Evolutionary conservation across 768 basidiomycete genomes (phyloP).

Genomic region (Lactarius akahatsu): DNA sequence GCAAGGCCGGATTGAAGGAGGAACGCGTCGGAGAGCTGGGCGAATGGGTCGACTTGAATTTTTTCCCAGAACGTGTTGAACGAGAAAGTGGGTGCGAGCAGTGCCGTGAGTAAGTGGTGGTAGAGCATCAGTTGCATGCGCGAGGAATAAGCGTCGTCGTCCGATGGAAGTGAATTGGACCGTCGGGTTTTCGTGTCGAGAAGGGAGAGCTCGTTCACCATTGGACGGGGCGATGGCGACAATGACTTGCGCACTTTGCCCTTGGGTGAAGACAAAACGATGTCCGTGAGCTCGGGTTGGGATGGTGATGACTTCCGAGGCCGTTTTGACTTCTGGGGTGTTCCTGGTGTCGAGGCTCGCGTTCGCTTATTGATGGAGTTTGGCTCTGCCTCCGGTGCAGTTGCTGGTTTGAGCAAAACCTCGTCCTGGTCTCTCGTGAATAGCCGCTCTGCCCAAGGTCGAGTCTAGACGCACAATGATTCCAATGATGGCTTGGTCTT

Average conservation of each 20-base stretch:
- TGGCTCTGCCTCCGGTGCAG: conserved; percentile 14
- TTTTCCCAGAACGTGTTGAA: conserved; percentile 54
- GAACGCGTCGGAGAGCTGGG: conserved; percentile 52
- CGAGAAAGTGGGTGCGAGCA: conserved; percentile 48
- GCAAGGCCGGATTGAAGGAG: conserved; percentile 35
- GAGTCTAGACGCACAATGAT: conserved; percentile 55
- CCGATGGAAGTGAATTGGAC: conserved; percentile 48
- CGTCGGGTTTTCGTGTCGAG: conserved; percentile 73
- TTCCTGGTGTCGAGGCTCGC: conserved; percentile 30
- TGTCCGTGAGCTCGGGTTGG: conserved; percentile 30
- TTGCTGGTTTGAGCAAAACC: conserved; percentile 35
- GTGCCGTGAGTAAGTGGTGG: conserved; percentile 56
- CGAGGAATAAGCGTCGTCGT: conserved; percentile 57
- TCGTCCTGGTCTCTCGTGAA: conserved; percentile 48
- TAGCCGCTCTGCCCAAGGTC: background rate
- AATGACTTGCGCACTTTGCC: background rate
- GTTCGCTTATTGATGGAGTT: conserved; percentile 26
- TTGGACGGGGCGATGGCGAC: background rate
- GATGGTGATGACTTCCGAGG: conserved; percentile 28
- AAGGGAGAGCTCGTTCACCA: conserved; percentile 42
- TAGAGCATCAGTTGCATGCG: conserved; percentile 80
- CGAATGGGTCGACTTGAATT: conserved; percentile 44
- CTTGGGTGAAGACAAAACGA: conserved; percentile 27
- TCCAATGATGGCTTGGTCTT: conserved; percentile 64
- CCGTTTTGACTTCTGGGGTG: conserved; percentile 35